phyloP scores from a whole-genome alignment of 1,284 basidiomycete species.

The Ceratobasidium theobromae region DNA sequence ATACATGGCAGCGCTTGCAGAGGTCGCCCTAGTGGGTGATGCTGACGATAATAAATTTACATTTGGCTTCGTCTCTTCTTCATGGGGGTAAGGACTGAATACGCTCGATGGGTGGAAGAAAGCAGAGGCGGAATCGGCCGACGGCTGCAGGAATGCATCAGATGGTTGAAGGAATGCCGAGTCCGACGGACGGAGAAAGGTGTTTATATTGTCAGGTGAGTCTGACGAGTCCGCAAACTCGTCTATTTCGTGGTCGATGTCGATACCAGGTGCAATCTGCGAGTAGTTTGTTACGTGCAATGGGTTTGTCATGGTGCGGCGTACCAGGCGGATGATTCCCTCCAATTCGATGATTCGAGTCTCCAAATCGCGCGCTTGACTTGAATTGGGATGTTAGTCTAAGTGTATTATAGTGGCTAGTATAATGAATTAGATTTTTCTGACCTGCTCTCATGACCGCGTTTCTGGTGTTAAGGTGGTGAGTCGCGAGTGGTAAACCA shows the following conservation, averaged over 20 bases:
- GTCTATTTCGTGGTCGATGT: neutral
- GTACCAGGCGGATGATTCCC: slow-evolving; percentile 23
- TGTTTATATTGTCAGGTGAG: neutral
- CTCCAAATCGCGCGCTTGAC: slow-evolving; percentile 14
- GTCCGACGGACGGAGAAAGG: slow-evolving; percentile 14
- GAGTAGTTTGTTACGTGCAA: neutral
- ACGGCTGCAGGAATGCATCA: slow-evolving; percentile 11
- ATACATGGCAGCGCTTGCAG: neutral
- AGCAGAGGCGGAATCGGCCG: slow-evolving; percentile 11
- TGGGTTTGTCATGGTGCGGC: neutral
- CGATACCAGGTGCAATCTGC: neutral
- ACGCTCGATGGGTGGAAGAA: slow-evolving; percentile 7
- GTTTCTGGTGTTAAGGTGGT: neutral
- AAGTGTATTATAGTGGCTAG: neutral
- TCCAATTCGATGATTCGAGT: slow-evolving; percentile 23
- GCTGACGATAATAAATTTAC: neutral
- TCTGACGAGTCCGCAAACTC: slow-evolving; percentile 12
- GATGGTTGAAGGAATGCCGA: slow-evolving; percentile 22
- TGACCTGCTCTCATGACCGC: slow-evolving; percentile 22
- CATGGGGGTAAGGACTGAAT: neutral
- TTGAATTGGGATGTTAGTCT: neutral
- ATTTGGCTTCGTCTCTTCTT: slow-evolving; percentile 19
- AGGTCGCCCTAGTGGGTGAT: neutral
- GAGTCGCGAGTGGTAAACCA: neutral
- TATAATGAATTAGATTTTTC: neutral